Conservation (phyloP, 768 basidiomycete species). For the Mrakia blollopis region DNA sequence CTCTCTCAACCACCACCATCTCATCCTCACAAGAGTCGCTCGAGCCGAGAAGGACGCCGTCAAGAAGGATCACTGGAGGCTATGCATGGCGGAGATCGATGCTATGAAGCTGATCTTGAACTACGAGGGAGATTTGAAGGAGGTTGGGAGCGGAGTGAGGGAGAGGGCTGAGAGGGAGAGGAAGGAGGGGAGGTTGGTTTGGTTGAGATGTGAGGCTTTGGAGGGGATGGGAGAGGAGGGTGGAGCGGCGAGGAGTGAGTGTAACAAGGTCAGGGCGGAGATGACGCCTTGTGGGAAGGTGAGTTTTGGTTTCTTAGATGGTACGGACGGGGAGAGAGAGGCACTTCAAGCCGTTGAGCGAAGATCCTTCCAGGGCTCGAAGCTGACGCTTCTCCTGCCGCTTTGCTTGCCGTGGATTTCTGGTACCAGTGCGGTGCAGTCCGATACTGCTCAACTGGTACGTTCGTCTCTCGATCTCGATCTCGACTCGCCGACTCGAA, state of each 20-base stretch:
- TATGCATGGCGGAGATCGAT: not conserved
- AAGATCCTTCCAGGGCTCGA: too few relatives aligned
- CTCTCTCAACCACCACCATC: slow-evolving; percentile 8
- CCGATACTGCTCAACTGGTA: slow-evolving; percentile 8
- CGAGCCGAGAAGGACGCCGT: not conserved
- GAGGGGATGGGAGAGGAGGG: not conserved
- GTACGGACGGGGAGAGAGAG: not conserved
- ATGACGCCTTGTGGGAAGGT: not conserved
- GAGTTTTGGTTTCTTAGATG: not conserved
- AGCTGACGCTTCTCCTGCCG: not conserved
- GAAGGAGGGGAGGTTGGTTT: not conserved
- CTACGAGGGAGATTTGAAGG: not conserved
- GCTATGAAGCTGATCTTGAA: not conserved
- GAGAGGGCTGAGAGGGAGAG: slow-evolving; percentile 1
- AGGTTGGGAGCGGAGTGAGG: not conserved
- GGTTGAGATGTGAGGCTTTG: not conserved
- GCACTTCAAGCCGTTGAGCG: not conserved
- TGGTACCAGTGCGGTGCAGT: not conserved
- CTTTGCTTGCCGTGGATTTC: not conserved
- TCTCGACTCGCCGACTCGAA: not conserved
- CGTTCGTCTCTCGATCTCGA: not conserved
- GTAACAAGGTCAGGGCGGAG: slow-evolving; percentile 4
- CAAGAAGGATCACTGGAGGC: not conserved
- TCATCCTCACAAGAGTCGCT: slow-evolving; percentile 8
- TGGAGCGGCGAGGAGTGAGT: not conserved